A percentile compares a stretch with the other conserved stretches of the same genome.
These are phyloP conservation scores for Lachancea thermotolerans DNA, from an alignment of 805 yeast genomes.

Conservation along the genomic window DNA sequence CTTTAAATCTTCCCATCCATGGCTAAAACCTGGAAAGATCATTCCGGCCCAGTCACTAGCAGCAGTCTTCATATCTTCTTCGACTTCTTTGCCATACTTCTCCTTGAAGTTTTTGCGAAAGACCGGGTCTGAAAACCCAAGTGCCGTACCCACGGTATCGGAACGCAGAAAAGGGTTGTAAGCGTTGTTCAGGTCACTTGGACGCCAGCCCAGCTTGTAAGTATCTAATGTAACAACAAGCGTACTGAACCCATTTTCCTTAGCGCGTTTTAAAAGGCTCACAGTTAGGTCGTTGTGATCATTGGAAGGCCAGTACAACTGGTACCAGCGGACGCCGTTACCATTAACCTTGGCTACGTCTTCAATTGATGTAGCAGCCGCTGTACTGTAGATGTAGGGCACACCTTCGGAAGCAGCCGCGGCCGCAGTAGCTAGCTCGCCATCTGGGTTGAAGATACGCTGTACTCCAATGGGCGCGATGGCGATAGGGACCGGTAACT, in stretches of 20 bases:
- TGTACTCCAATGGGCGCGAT: slow-evolving; percentile 27
- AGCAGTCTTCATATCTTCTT: slow-evolving; percentile 3
- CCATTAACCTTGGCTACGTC: slow-evolving; percentile 7
- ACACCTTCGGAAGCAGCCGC: slow-evolving; percentile 22
- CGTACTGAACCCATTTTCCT: slow-evolving; percentile 4
- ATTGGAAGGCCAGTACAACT: slow-evolving; percentile 7
- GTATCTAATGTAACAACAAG: slow-evolving; percentile 6
- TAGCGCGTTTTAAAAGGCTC: slow-evolving; percentile 5
- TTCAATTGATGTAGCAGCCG: slow-evolving; percentile 11
- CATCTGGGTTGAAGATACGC: slow-evolving; percentile 19
- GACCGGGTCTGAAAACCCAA: slow-evolving; percentile 24
- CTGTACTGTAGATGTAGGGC: slow-evolving; percentile 24
- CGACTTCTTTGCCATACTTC: slow-evolving; percentile 11
- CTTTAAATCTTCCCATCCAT: slow-evolving; percentile 6
- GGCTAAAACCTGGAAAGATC: slow-evolving; percentile 11
- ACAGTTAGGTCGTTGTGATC: slow-evolving; percentile 5
- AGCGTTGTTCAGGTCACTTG: slow-evolving; percentile 21
- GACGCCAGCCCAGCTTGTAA: slow-evolving; percentile 18
- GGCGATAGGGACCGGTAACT: slow-evolving; percentile 17
- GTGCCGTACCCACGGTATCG: slow-evolving; percentile 17
- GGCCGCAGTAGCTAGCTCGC: slow-evolving; percentile 20
- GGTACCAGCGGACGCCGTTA: slow-evolving; percentile 6
- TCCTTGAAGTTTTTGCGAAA: slow-evolving; percentile 14
- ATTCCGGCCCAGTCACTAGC: slow-evolving; percentile 6
- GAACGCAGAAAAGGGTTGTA: slow-evolving; percentile 14